phyloP scores from a whole-genome alignment of 2,329 filamentous ascomycete genomes.

The Albophoma yamanashiensis region DNA sequence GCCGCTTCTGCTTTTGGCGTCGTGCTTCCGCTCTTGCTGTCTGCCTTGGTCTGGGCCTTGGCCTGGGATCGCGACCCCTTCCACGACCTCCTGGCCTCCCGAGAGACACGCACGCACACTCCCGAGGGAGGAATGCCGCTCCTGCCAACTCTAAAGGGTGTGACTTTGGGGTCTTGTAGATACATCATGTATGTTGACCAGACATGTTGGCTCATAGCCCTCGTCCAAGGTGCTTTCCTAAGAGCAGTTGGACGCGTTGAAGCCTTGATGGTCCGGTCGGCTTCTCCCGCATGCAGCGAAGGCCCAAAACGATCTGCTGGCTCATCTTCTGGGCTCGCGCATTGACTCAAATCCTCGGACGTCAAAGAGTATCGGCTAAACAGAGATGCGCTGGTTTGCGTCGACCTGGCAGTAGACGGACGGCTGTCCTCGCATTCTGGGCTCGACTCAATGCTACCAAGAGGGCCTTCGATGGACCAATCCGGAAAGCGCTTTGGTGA shows the following conservation, averaged over 20 bases:
- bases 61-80: slow-evolving; percentile 42
- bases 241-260: slow-evolving; percentile 15
- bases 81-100: slow-evolving; percentile 56
- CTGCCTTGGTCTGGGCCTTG: slow-evolving; percentile 15
- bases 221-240: slow-evolving; percentile 51
- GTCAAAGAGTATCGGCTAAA: slow-evolving; percentile 45
- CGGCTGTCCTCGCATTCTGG: slow-evolving; percentile 49
- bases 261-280: slow-evolving; percentile 19
- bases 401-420: slow-evolving; percentile 49
- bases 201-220: slow-evolving; percentile 53
- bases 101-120: slow-evolving; percentile 53
- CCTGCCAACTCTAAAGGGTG: slow-evolving; percentile 53
- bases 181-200: slow-evolving; percentile 57
- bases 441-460: slow-evolving; percentile 47
- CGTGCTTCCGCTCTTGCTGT: slow-evolving; percentile 38
- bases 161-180: slow-evolving; percentile 56
- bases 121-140: slow-evolving; percentile 54
- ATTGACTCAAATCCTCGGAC: slow-evolving; percentile 44
- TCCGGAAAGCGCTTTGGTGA: slow-evolving; percentile 41
- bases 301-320: slow-evolving; percentile 12
- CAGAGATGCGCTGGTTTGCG: slow-evolving; percentile 45
- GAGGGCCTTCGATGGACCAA: slow-evolving; percentile 46
- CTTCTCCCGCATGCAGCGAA: slow-evolving; percentile 16
- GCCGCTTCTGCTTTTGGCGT: slow-evolving; percentile 41
- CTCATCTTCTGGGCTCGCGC: slow-evolving; percentile 37